phyloP scores from a whole-genome alignment of 2,329 filamentous ascomycete genomes.

The Graphilbum ipis-grandicollis region DNA sequence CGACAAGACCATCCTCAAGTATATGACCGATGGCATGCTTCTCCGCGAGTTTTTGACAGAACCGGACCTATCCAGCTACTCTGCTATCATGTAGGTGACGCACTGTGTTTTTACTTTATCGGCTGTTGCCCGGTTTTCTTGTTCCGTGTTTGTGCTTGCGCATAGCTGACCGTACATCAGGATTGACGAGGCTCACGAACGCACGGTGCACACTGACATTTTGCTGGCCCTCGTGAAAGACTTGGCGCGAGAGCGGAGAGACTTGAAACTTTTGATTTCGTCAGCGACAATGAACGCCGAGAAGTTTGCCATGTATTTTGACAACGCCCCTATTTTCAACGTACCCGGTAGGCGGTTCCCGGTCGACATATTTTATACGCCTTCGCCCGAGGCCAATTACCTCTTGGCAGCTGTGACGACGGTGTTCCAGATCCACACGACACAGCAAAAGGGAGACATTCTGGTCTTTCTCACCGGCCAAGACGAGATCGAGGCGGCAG shows the following conservation, averaged over 20 bases:
- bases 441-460: conserved; percentile 72
- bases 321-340: conserved; percentile 85
- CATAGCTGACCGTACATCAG: conserved; percentile 1
- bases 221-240: conserved; percentile 79
- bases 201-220: conserved; percentile 82
- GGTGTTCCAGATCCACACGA: conserved; percentile 86
- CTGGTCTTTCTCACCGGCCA: conserved; percentile 90
- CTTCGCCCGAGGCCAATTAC: conserved; percentile 86
- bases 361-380: conserved; percentile 82
- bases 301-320: conserved; percentile 84
- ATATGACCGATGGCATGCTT: conserved; percentile 96
- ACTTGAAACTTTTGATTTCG: conserved; percentile 80
- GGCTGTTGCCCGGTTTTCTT: too few relatives aligned
- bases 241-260: conserved; percentile 62
- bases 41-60: conserved; percentile 80
- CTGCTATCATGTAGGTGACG: conserved; percentile 51
- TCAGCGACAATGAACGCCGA: conserved; percentile 89
- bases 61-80: conserved; percentile 66
- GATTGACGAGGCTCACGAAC: conserved; percentile 93
- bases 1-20: conserved; percentile 83
- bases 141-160: too few relatives aligned
- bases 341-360: conserved; percentile 80
- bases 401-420: conserved; percentile 82
- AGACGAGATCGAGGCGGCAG: conserved; percentile 84
- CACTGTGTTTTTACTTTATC: too few relatives aligned